These are phyloP conservation scores for Hypoxylon subgilvum DNA, from an alignment of 495 filamentous ascomycete genomes.

Conservation along the genomic window DNA sequence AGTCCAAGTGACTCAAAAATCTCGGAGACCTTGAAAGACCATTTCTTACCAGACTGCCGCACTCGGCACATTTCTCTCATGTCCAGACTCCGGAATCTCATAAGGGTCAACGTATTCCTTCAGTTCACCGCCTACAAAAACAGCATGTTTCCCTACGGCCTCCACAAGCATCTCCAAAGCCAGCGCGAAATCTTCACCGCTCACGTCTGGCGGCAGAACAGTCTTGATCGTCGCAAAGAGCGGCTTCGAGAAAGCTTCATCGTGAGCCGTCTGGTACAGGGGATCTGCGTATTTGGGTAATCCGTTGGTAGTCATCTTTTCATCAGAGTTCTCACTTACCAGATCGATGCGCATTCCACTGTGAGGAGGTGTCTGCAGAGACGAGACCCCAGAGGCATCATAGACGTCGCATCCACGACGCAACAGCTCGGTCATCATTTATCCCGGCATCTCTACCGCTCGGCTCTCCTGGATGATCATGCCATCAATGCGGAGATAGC, in stretches of 20 bases:
- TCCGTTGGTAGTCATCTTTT: constrained; percentile 3
- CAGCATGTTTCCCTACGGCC: constrained; percentile 41
- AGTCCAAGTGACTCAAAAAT: neutral
- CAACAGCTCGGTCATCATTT: neutral
- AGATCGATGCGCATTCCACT: too few relatives aligned
- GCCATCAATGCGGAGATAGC: constrained; percentile 24
- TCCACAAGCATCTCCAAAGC: constrained; percentile 37
- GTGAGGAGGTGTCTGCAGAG: too few relatives aligned
- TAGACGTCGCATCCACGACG: neutral
- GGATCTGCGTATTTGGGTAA: constrained; percentile 25
- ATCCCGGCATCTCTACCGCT: neutral
- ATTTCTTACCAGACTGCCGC: constrained; percentile 42
- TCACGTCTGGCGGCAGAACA: constrained; percentile 52
- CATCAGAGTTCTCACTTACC: too few relatives aligned
- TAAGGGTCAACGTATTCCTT: constrained; percentile 50
- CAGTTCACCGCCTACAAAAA: constrained; percentile 40
- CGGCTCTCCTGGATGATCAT: neutral
- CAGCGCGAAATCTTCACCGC: constrained; percentile 40
- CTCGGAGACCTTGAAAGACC: neutral
- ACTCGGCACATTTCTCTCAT: constrained; percentile 44
- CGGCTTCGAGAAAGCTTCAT: constrained; percentile 36
- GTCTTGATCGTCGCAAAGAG: constrained; percentile 20
- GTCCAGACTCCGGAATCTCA: constrained; percentile 38
- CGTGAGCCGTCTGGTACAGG: constrained; percentile 37
- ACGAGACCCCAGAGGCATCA: too few relatives aligned